Percentiles rank a stretch among this genome's conserved stretches.
These are phyloP conservation scores for Lecanicillium sp. DNA, from an alignment of 2,329 filamentous ascomycete genomes.

Conservation along the genomic window DNA sequence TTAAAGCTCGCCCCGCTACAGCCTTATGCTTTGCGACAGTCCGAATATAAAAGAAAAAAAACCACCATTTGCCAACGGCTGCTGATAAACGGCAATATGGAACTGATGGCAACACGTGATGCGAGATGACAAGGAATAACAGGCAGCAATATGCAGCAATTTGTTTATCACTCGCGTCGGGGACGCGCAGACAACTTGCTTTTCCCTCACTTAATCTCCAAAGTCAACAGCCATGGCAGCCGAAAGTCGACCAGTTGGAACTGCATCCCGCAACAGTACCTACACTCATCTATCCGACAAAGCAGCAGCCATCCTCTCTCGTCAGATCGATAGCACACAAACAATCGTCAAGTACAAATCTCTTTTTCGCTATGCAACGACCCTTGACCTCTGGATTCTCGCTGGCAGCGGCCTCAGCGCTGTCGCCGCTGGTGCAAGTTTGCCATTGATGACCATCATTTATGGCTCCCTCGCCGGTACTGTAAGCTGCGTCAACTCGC, in stretches of 20 bases:
- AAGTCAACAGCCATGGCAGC: slow-evolving; percentile 3
- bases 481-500: slow-evolving; percentile 4
- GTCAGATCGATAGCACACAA: slow-evolving; percentile 4
- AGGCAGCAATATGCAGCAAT: neutral
- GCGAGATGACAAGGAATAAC: no score
- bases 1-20: slow-evolving; percentile 1
- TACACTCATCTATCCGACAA: slow-evolving; percentile 3
- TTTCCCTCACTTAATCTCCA: neutral
- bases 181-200: neutral
- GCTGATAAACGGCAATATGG: no score
- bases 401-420: slow-evolving; percentile 2
- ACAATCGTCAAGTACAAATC: slow-evolving; percentile 4
- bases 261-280: slow-evolving; percentile 2
- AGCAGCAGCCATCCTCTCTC: slow-evolving; percentile 3
- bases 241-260: neutral
- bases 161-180: neutral
- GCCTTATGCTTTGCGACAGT: neutral
- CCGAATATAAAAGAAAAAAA: neutral
- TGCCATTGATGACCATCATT: slow-evolving; percentile 6
- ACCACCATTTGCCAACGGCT: neutral
- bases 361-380: slow-evolving; percentile 8
- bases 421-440: slow-evolving; percentile 5
- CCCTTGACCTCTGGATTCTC: slow-evolving; percentile 1
- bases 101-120: no score
- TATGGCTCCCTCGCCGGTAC: slow-evolving; percentile 7